Percentiles rank a stretch among this genome's conserved stretches.
These are phyloP conservation scores for Sporobolomyces pararoseus DNA, from an alignment of 768 basidiomycete species.

Conservation along the genomic window DNA sequence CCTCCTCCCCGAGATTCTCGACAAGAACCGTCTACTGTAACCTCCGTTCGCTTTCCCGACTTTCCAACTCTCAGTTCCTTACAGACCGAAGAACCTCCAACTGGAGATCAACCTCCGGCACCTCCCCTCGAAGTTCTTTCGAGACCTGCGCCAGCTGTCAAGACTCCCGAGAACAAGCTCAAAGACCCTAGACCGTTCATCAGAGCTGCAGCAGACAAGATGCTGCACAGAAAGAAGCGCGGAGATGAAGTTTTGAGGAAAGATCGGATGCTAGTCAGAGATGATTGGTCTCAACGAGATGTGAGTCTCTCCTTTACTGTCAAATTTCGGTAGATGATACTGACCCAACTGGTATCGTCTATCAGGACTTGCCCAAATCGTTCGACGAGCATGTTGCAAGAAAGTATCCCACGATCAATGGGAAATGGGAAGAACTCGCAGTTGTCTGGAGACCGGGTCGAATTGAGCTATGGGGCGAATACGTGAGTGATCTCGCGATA, in stretches of 20 bases:
- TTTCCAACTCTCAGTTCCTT: neutral
- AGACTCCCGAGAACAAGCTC: slow-evolving; percentile 55
- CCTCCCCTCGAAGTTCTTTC: slow-evolving; percentile 66
- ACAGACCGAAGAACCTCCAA: slow-evolving; percentile 1
- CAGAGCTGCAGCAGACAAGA: slow-evolving; percentile 52
- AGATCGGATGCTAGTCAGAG: slow-evolving; percentile 84
- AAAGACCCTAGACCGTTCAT: slow-evolving; percentile 19
- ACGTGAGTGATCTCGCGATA: slow-evolving; percentile 54
- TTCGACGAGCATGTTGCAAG: slow-evolving; percentile 71
- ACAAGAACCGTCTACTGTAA: neutral
- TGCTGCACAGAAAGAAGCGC: slow-evolving; percentile 32
- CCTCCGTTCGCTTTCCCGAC: slow-evolving; percentile 19
- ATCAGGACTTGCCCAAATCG: slow-evolving; percentile 53
- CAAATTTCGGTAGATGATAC: slow-evolving; percentile 39
- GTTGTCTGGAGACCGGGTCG: slow-evolving; percentile 72
- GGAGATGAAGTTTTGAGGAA: slow-evolving; percentile 64
- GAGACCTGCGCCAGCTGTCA: slow-evolving; percentile 59
- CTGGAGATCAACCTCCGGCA: slow-evolving; percentile 52
- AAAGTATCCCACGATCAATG: slow-evolving; percentile 52
- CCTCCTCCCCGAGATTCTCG: neutral
- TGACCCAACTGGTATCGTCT: neutral
- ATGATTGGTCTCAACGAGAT: slow-evolving; percentile 58
- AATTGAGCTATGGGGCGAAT: slow-evolving; percentile 79
- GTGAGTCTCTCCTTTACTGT: slow-evolving; percentile 44
- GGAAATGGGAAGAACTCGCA: slow-evolving; percentile 71